These are phyloP conservation scores for Biancaea sappan DNA, from an alignment of 306 rosid species.

Conservation along the genomic window DNA sequence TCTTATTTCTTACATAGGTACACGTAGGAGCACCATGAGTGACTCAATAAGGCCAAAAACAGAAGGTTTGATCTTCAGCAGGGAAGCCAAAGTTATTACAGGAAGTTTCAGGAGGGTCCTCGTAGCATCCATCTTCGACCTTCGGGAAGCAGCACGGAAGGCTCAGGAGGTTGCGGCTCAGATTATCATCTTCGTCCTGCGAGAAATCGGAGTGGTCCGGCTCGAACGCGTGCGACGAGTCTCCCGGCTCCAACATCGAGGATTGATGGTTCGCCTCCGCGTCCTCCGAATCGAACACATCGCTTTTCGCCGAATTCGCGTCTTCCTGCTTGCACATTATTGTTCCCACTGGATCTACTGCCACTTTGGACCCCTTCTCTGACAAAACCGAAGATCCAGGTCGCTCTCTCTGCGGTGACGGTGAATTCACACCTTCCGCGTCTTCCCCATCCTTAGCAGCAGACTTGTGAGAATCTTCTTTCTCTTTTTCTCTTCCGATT, in stretches of 20 bases:
- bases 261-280: slow-evolving; percentile 55
- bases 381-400: too few species aligned
- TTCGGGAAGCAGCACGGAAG: slow-evolving; percentile 45
- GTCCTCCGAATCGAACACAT: slow-evolving; percentile 57
- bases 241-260: slow-evolving; percentile 62
- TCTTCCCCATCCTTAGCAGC: not conserved
- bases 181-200: slow-evolving; percentile 67
- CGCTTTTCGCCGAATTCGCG: slow-evolving; percentile 81
- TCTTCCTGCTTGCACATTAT: slow-evolving; percentile 70
- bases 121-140: slow-evolving; percentile 57
- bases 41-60: slow-evolving; percentile 55
- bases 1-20: slow-evolving; percentile 48
- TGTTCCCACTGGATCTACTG: slow-evolving; percentile 39
- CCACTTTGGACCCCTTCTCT: slow-evolving; percentile 61
- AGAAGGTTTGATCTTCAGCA: slow-evolving; percentile 56
- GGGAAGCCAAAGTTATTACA: slow-evolving; percentile 49
- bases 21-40: slow-evolving; percentile 27
- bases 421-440: slow-evolving; percentile 54
- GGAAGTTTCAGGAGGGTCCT: slow-evolving; percentile 49
- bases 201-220: slow-evolving; percentile 67
- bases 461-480: slow-evolving; percentile 5
- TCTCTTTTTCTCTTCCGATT: slow-evolving; percentile 40
- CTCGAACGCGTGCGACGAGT: slow-evolving; percentile 63
- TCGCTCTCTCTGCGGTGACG: too few species aligned
- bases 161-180: slow-evolving; percentile 20